A percentile compares a stretch with the other conserved stretches of the same genome.
These are phyloP conservation scores for Taphrina sp. DNA, from an alignment of 1,139 yeast species.

Conservation along the genomic window DNA sequence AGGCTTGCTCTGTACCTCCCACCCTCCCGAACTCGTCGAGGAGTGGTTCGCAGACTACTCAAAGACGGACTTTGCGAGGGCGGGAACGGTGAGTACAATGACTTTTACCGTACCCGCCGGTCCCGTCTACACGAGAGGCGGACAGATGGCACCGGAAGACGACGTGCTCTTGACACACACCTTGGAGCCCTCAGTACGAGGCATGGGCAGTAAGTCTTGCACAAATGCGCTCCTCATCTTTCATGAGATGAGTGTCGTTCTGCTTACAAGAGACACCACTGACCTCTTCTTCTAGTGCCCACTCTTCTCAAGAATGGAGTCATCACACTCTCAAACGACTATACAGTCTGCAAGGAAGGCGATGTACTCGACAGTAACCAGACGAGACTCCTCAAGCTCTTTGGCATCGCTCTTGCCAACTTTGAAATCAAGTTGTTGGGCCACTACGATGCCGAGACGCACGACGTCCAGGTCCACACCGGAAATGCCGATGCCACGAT, in stretches of 20 bases:
- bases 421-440: conserved; percentile 75
- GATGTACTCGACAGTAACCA: conserved; percentile 83
- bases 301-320: conserved; percentile 88
- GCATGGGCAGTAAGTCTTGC: conserved; percentile 55
- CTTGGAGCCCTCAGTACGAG: conserved; percentile 86
- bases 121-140: conserved; percentile 89
- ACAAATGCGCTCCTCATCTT: too few relatives aligned
- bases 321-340: conserved; percentile 71
- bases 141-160: conserved; percentile 82
- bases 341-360: conserved; percentile 75
- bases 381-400: conserved; percentile 86
- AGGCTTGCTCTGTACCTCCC: conserved; percentile 86
- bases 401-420: conserved; percentile 91
- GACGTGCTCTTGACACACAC: conserved; percentile 97
- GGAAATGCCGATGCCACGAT: conserved; percentile 20
- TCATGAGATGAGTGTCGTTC: neutral
- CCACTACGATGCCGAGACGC: conserved; percentile 21
- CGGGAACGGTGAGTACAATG: conserved; percentile 79
- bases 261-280: neutral
- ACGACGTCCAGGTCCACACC: conserved; percentile 14
- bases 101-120: conserved; percentile 87
- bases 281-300: conserved; percentile 52
- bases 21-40: conserved; percentile 75
- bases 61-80: conserved; percentile 82
- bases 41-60: conserved; percentile 77